These are phyloP conservation scores for Fusarium tuaranense DNA, from an alignment of 2,329 filamentous ascomycete species.

Conservation along the genomic window DNA sequence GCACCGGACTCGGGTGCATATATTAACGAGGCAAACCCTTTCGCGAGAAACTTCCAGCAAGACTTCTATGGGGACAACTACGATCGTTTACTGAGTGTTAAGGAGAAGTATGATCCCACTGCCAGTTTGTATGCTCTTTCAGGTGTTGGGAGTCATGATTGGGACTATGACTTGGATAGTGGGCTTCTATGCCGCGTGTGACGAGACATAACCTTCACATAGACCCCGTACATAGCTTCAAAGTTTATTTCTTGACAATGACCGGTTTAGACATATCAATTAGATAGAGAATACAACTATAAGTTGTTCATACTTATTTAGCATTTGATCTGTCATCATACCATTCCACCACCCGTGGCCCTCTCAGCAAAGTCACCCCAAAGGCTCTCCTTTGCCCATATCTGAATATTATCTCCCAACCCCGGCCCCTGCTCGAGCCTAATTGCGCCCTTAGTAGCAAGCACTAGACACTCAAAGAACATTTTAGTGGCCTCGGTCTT, in stretches of 20 bases:
- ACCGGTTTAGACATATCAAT: no score
- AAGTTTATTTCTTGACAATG: no score
- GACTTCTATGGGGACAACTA: background rate
- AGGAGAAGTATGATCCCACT: background rate
- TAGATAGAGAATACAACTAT: no score
- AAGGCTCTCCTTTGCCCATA: constrained; percentile 91
- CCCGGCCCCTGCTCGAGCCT: constrained; percentile 89
- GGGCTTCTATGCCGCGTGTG: background rate
- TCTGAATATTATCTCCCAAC: constrained; percentile 83
- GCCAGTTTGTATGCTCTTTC: background rate
- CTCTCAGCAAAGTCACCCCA: constrained; percentile 97
- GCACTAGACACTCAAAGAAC: constrained; percentile 97
- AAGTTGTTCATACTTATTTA: no score
- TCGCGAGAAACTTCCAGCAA: background rate
- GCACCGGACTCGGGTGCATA: background rate
- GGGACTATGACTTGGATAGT: background rate
- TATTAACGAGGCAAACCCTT: background rate
- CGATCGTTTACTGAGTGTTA: background rate
- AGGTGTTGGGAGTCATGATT: background rate
- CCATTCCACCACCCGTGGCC: constrained; percentile 73
- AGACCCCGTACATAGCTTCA: no score
- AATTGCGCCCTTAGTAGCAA: constrained; percentile 97
- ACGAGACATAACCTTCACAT: background rate
- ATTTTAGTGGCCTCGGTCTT: constrained; percentile 97
- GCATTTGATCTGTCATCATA: constrained; percentile 53